Evolutionary conservation across 768 basidiomycete genomes (phyloP).

Genomic region (Tephrocybe rancida): DNA sequence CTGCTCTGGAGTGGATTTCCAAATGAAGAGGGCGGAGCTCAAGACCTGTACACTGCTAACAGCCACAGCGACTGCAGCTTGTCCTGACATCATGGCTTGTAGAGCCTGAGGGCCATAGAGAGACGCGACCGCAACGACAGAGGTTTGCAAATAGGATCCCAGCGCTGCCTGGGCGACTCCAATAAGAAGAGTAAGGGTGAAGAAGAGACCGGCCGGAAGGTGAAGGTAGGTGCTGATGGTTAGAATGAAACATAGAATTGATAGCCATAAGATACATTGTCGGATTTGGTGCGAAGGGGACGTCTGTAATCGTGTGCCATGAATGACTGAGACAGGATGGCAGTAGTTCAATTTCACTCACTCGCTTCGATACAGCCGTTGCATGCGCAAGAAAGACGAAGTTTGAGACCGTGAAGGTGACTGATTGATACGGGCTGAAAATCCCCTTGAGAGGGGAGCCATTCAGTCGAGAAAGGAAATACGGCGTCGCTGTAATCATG

Average conservation of each 20-base stretch:
- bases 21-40: slow-evolving; percentile 61
- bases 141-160: slow-evolving; percentile 76
- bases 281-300: slow-evolving; percentile 62
- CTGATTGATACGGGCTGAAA: slow-evolving; percentile 69
- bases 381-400: slow-evolving; percentile 75
- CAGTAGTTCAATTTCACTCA: slow-evolving; percentile 29
- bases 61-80: slow-evolving; percentile 84
- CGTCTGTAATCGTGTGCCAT: slow-evolving; percentile 37
- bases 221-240: slow-evolving; percentile 67
- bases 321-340: neutral
- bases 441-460: slow-evolving; percentile 57
- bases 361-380: slow-evolving; percentile 68
- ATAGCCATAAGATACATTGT: slow-evolving; percentile 49
- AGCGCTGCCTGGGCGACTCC: slow-evolving; percentile 59
- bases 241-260: slow-evolving; percentile 58
- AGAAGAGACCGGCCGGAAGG: slow-evolving; percentile 57
- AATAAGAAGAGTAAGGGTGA: slow-evolving; percentile 64
- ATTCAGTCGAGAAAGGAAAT: slow-evolving; percentile 71
- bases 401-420: slow-evolving; percentile 65
- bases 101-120: slow-evolving; percentile 75
- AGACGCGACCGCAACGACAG: slow-evolving; percentile 79
- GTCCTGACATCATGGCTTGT: slow-evolving; percentile 80
- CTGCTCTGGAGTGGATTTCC: slow-evolving; percentile 35
- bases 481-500: slow-evolving; percentile 83
- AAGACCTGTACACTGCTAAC: slow-evolving; percentile 77